Conservation (phyloP, 23 red algal genomes). For the Gracilariopsis chorda region DNA sequence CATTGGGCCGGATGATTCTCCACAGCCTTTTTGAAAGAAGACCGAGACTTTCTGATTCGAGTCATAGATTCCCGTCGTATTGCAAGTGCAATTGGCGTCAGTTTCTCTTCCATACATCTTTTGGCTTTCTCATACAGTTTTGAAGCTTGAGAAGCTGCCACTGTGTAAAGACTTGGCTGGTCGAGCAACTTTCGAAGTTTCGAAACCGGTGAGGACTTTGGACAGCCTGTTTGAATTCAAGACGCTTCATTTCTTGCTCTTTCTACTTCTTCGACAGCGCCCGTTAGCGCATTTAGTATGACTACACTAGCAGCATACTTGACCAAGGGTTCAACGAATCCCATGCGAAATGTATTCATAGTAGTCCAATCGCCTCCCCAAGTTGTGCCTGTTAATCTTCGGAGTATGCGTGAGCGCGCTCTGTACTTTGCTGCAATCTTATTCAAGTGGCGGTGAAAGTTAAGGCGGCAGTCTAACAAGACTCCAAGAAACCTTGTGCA, state of each 20-base stretch:
- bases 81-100: background rate
- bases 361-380: background rate
- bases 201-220: background rate
- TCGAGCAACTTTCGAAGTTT: background rate
- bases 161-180: background rate
- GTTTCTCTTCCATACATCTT: background rate
- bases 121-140: background rate
- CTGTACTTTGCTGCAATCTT: background rate
- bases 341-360: background rate
- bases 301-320: background rate
- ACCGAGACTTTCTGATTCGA: background rate
- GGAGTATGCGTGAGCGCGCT: background rate
- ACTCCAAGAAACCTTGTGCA: background rate
- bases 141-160: background rate
- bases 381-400: background rate
- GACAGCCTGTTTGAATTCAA: background rate
- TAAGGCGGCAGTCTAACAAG: background rate
- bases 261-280: background rate
- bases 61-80: background rate
- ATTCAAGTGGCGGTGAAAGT: conserved; percentile 17
- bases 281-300: background rate
- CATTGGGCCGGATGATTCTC: background rate
- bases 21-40: background rate
- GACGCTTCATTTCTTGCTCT: background rate
- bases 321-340: background rate